Conservation (phyloP, 257 asterid species). For the Ophiorrhiza pumila region DNA sequence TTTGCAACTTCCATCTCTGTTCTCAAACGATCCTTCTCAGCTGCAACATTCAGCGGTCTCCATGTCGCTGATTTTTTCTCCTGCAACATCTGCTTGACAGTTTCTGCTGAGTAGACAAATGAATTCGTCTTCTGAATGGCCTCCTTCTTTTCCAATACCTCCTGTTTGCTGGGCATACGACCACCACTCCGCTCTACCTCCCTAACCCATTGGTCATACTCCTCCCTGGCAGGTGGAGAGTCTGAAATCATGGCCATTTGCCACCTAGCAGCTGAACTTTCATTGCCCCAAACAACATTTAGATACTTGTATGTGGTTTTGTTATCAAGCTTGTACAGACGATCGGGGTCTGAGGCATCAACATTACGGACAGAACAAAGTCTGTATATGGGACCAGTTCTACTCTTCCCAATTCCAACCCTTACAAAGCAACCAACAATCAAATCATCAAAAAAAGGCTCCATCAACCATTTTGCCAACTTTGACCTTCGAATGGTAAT, state of each 20-base stretch:
- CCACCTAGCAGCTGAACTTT: slow-evolving; percentile 95
- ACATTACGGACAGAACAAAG: slow-evolving; percentile 81
- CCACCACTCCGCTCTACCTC: slow-evolving; percentile 87
- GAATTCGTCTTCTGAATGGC: slow-evolving; percentile 78
- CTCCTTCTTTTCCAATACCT: slow-evolving; percentile 74
- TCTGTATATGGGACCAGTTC: slow-evolving; percentile 79
- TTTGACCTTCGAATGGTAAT: slow-evolving; percentile 86
- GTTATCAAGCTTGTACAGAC: slow-evolving; percentile 82
- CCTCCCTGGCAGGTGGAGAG: slow-evolving; percentile 69
- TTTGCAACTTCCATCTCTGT: slow-evolving; percentile 82
- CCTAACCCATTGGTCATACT: slow-evolving; percentile 90
- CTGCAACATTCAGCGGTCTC: slow-evolving; percentile 86
- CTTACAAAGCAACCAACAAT: slow-evolving; percentile 95
- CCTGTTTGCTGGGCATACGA: slow-evolving; percentile 78
- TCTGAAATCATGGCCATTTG: slow-evolving; percentile 98
- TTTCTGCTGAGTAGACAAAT: slow-evolving; percentile 85
- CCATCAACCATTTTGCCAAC: slow-evolving; percentile 95
- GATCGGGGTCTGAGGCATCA: slow-evolving; percentile 76
- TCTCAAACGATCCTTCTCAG: slow-evolving; percentile 91
- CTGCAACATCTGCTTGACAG: slow-evolving; percentile 95
- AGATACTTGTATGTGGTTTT: slow-evolving; percentile 80
- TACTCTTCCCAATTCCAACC: slow-evolving; percentile 87
- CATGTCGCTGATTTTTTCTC: slow-evolving; percentile 94
- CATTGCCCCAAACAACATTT: slow-evolving; percentile 92
- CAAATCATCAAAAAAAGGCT: slow-evolving; percentile 91